Percentiles rank a stretch among this genome's conserved stretches.
Conservation (phyloP, 495 filamentous ascomycete species). For the Peziza echinospora region DNA sequence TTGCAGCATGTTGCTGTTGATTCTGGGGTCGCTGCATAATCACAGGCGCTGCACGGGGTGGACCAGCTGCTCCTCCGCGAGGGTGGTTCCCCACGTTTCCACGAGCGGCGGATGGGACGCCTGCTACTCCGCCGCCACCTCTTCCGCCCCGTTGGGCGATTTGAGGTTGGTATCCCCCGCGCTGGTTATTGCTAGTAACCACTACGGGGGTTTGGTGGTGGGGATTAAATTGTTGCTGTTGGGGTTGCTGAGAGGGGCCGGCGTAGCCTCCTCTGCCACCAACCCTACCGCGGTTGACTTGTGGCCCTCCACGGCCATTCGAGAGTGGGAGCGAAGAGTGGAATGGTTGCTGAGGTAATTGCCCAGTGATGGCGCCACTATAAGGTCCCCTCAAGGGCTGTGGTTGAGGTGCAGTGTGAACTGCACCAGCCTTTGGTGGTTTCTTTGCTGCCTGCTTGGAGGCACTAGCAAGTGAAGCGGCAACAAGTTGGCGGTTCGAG, state of each 20-base stretch:
- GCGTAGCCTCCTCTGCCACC: too few species aligned
- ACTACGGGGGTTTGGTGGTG: too few species aligned
- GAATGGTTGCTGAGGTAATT: slow-evolving; percentile 20
- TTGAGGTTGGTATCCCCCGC: slow-evolving; percentile 31
- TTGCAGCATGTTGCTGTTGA: slow-evolving; percentile 1
- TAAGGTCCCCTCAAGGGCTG: slow-evolving; percentile 26
- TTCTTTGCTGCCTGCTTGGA: neutral
- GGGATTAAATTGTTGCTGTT: too few species aligned
- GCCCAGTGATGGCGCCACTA: slow-evolving; percentile 28
- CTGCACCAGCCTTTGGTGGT: slow-evolving; percentile 15
- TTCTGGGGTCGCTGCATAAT: slow-evolving; percentile 13
- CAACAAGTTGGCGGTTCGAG: slow-evolving; percentile 25
- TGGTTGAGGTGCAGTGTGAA: slow-evolving; percentile 6
- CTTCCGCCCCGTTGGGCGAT: too few species aligned
- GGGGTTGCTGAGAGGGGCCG: too few species aligned
- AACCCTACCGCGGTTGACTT: too few species aligned
- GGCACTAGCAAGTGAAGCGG: neutral
- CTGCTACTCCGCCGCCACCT: too few species aligned
- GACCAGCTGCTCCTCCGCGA: too few species aligned
- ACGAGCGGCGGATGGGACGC: too few species aligned
- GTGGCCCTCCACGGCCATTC: slow-evolving; percentile 25
- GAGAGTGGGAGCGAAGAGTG: too few species aligned
- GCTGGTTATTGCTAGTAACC: too few species aligned
- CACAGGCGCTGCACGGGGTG: too few species aligned
- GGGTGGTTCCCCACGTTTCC: slow-evolving; percentile 3